phyloP scores from a whole-genome alignment of 768 basidiomycete genomes.

The Thelephora ganbajun region DNA sequence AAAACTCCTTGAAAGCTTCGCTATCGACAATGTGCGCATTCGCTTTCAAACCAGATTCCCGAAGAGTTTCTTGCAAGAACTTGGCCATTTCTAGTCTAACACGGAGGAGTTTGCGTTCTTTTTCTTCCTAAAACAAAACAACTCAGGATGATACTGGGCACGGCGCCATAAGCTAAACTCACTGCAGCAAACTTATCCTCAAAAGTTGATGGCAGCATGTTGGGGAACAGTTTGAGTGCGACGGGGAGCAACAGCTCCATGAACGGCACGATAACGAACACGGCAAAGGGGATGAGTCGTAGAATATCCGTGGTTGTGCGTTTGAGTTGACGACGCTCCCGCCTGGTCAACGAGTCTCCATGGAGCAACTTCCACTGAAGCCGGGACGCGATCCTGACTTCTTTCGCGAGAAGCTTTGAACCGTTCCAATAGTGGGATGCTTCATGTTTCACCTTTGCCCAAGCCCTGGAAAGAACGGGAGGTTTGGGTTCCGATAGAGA shows the following conservation, averaged over 20 bases:
- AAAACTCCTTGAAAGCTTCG: constrained; percentile 98
- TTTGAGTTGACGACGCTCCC: constrained; percentile 89
- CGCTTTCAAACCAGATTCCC: constrained; percentile 86
- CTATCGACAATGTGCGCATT: constrained; percentile 87
- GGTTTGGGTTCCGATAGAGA: constrained; percentile 20
- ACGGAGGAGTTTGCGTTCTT: constrained; percentile 87
- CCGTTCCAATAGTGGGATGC: constrained; percentile 96
- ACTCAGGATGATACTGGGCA: background rate
- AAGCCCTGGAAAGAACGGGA: constrained; percentile 46
- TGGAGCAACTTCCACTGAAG: constrained; percentile 88
- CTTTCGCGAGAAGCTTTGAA: constrained; percentile 83
- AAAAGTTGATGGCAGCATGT: constrained; percentile 96
- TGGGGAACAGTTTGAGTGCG: constrained; percentile 93
- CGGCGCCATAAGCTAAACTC: constrained; percentile 15
- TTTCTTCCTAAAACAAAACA: constrained; percentile 61
- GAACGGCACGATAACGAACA: constrained; percentile 92
- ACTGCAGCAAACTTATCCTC: constrained; percentile 95
- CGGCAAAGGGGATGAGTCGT: constrained; percentile 87
- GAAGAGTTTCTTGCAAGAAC: constrained; percentile 93
- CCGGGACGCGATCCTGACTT: constrained; percentile 79
- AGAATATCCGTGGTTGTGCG: constrained; percentile 90
- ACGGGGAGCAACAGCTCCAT: constrained; percentile 97
- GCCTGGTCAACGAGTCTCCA: constrained; percentile 79
- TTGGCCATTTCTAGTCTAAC: constrained; percentile 98
- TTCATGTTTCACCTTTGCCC: constrained; percentile 94